Evolutionary conservation across 805 yeast species (phyloP).

Genomic region (Yarrowia hollandica): DNA sequence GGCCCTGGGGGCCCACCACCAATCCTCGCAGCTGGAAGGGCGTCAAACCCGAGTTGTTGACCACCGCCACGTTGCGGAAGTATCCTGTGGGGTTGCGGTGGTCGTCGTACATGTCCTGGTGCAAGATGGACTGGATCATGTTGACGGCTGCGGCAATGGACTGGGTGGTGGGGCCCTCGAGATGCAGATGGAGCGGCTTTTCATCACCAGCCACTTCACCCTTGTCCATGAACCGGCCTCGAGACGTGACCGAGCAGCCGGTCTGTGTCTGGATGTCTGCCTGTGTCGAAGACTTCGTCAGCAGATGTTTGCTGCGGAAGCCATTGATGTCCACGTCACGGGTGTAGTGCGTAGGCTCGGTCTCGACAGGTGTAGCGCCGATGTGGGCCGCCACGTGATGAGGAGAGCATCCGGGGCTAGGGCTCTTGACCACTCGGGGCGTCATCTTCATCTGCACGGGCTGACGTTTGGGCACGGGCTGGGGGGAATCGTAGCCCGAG

Average conservation of each 20-base stretch:
- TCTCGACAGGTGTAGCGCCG: background rate
- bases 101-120: constrained; percentile 20
- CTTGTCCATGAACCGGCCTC: constrained; percentile 38
- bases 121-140: constrained; percentile 20
- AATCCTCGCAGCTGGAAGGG: constrained; percentile 40
- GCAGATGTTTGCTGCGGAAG: constrained; percentile 41
- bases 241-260: constrained; percentile 40
- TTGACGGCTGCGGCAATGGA: constrained; percentile 20
- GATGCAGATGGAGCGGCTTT: constrained; percentile 46
- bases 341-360: constrained; percentile 32
- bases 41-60: constrained; percentile 30
- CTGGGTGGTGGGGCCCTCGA: constrained; percentile 36
- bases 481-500: background rate
- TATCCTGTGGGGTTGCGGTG: background rate
- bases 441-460: background rate
- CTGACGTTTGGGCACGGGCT: background rate
- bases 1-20: constrained; percentile 43
- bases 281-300: constrained; percentile 42
- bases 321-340: constrained; percentile 42
- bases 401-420: no score
- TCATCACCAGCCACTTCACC: constrained; percentile 66
- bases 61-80: constrained; percentile 5
- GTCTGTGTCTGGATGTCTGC: constrained; percentile 37
- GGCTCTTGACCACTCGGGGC: background rate
- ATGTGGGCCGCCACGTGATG: no score